Base-by-base conservation (phyloP, 2,329 filamentous ascomycete genomes). In the Exserohilum turcica region DNA sequence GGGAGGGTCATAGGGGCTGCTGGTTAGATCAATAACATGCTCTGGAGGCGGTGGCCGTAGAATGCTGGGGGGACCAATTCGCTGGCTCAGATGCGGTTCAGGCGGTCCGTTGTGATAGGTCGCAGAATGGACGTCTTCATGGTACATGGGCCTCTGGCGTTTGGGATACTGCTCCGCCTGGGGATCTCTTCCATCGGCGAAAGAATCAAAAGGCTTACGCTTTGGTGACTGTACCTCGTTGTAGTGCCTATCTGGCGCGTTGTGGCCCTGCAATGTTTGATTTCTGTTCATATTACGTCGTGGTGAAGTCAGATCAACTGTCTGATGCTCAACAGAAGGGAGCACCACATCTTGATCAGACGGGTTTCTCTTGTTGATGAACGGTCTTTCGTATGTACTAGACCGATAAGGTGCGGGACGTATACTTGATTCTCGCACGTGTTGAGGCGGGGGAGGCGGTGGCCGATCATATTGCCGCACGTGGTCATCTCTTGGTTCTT, bases 241-340 rank as follows among this genome's bases (percentile, higher is more conserved):
- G 43, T 63, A 43, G 27, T 35, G 37, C 32, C 52, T 54, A 19
- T 50, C 42, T n/a, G 36, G 27, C 27, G 39, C 19, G 28, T 55
- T 54, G 24, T 42, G 45, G 18, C 53, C 50, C 50, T 56, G 51
- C 24, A 50, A 3, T 33, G 46, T 44, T 8, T 37, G 54, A 6
- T 60, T 56, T 24, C 42, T 33, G 10, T 43, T 47, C 24, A 35
- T 28, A 31, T 35, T 18, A 33, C 53, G 61, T 24, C 53, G 61
- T 39, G 64, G 56, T 10, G 62, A 66, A 3, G 51, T 55, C 24
- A 62, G 38, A 46, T 63, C 55, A n/a, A 58, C 48, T 15, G 57
- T 55, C 35, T 73, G 69, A 50, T 54, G 64, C 54, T 74, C 71
- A 54, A 74, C 63, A 19, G 71, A 74, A 18, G 71, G 71, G 19